Percentiles rank a stretch among this genome's conserved stretches.
These are phyloP conservation scores for Starmera quercuum DNA, from an alignment of 805 yeast species.

Conservation along the genomic window DNA sequence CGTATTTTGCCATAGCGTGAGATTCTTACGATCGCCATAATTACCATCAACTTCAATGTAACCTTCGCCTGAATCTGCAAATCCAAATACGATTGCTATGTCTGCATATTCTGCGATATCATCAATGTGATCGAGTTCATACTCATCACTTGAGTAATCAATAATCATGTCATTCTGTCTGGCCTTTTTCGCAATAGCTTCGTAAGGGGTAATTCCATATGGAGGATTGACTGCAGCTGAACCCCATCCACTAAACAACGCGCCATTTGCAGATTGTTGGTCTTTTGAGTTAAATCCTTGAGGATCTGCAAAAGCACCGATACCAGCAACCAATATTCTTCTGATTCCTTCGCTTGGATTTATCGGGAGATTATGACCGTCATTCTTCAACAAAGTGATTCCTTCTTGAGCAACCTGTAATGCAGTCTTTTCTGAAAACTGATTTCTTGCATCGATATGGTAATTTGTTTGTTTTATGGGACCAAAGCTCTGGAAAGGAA, in stretches of 20 bases:
- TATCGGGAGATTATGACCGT: slow-evolving; percentile 45
- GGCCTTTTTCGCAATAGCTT: slow-evolving; percentile 44
- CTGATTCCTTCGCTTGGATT: slow-evolving; percentile 33
- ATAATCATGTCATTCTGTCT: slow-evolving; percentile 35
- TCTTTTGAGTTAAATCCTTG: slow-evolving; percentile 48
- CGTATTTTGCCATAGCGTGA: slow-evolving; percentile 49
- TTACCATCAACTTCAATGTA: slow-evolving; percentile 49
- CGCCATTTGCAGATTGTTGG: slow-evolving; percentile 45
- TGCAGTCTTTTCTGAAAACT: slow-evolving; percentile 40
- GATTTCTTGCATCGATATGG: slow-evolving; percentile 46
- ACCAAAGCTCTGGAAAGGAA: slow-evolving; percentile 46
- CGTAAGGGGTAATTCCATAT: slow-evolving; percentile 49
- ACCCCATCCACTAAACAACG: slow-evolving; percentile 57
- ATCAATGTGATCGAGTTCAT: slow-evolving; percentile 36
- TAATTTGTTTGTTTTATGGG: slow-evolving; percentile 46
- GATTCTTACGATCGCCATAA: slow-evolving; percentile 49
- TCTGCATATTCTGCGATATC: slow-evolving; percentile 43
- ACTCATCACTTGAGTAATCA: slow-evolving; percentile 37
- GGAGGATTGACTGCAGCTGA: slow-evolving; percentile 53
- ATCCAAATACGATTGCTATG: slow-evolving; percentile 45
- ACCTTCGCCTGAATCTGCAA: slow-evolving; percentile 53
- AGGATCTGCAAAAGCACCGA: slow-evolving; percentile 43
- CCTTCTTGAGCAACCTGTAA: slow-evolving; percentile 50
- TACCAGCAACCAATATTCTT: slow-evolving; percentile 38
- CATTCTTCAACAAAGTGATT: slow-evolving; percentile 46